Base-by-base conservation (phyloP, 1,139 yeast genomes). In the Yamadazyma dushanensis region DNA sequence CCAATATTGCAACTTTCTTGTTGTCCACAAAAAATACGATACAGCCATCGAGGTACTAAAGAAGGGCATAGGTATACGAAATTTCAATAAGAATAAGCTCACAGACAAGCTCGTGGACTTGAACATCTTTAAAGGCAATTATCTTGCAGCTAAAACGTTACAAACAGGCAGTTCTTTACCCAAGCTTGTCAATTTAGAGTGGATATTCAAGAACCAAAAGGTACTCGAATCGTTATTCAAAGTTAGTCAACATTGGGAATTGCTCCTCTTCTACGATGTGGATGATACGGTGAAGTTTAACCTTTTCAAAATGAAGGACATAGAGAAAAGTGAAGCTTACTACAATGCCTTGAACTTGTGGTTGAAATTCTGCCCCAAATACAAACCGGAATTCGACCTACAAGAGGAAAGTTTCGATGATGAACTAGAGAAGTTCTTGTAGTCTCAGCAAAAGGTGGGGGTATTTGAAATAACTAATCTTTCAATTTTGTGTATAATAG, bases 1-100 rank as follows among this genome's bases (percentile, higher is more conserved):
- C 17, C 71, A 78, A 34, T 83, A 77, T 49, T 61, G 78, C 2
- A 70, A 85, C 46, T 75, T 59, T 45, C 60, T 62, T 32, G 48
- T 75, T 1, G 51, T 54, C 24, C 40, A 50, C 11, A 54, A 59
- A 14, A 48, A 63, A 16, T 41, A 56, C 14, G 56, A 56, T 10
- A 45, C 50, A 8, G 78, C 80, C 0, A 59, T 61, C 31, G 57
- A 59, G 15, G 40, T 71, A 0, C 44, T 78, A 8, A 43, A 53
- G n/a, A 54, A 57, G 39, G 74, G 71, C 1, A 47, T 59, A 2
- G 46, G 56, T 1, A 50, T 53, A 21, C 26, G 39, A 10, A 39
- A 40, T 11, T 47, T 52, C 21, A 61, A 57, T 34, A 45, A 58
- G 29, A 39, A 50, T 30, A 49, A 51, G 17, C 35, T 70, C 3